Base-by-base conservation (phyloP, 2,329 filamentous ascomycete genomes). In the Aureobasidium melanogenum region DNA sequence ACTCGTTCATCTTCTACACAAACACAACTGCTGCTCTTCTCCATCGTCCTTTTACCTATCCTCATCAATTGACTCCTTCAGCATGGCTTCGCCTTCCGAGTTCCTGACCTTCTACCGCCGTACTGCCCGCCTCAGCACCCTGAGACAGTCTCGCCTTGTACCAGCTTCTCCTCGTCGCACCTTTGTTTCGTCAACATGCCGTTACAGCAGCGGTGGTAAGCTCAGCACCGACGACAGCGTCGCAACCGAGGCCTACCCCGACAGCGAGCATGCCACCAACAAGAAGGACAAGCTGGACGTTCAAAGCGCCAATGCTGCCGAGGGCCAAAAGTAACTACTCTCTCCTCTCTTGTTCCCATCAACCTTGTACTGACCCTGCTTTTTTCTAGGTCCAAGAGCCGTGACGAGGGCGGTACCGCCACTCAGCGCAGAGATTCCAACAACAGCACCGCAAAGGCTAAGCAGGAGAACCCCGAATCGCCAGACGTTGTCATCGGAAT, bases 401-500 rank as follows among this genome's bases (percentile, higher is more conserved):
- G 69, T 39, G 72, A 71, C 46, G 66, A 64, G 0, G 76, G 76
- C 50, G 77, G 77, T 24, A 64, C 69, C 24, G 77, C 78, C 19
- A 76, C 75, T 0, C 68, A 71, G 39, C 63, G 72, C 34, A 70
- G 62, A 24, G 77, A 79, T 62, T 69, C 69, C 28, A 67, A 69
- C 26, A 71, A 72, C 26, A 73, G 70, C 32, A 71, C 67, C 50
- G 64, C 67, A 28, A 75, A 74, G 68, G 75, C 77, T 28, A 80
- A 80, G 72, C 68, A 76, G 59, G 77, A 79, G 59, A 72, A 75
- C 60, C 78, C 78, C 3, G 78, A 79, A 67, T 73, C 76, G 15
- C 78, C 78, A 0, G 77, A 75, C 52, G 69, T 70, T 52, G 73
- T 73, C 6, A 79, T 80, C 66, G 78, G 78, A 0, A 79, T 80